Evolutionary conservation across 2,329 filamentous ascomycete genomes (phyloP).

Genomic region (Xylariaceae sp.): DNA sequence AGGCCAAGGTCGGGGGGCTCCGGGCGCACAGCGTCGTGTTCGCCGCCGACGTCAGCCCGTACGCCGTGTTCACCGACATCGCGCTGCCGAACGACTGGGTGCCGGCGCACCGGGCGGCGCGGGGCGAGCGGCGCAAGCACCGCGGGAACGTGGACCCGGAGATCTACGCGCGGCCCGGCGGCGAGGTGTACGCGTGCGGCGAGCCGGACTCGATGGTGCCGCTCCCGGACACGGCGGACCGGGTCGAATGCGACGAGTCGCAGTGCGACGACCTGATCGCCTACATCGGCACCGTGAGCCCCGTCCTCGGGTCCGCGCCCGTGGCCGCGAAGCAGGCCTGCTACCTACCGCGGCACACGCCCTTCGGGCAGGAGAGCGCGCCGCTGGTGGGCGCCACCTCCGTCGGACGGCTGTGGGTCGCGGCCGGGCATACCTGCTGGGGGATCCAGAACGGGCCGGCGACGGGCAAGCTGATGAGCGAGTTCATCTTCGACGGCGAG

Average conservation of each 20-base stretch:
- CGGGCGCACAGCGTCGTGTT: slow-evolving; percentile 69
- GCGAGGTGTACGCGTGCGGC: slow-evolving; percentile 90
- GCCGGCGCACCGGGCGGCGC: slow-evolving; percentile 50
- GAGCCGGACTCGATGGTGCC: slow-evolving; percentile 79
- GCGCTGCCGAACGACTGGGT: slow-evolving; percentile 68
- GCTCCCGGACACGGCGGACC: slow-evolving; percentile 74
- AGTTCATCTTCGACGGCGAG: slow-evolving; percentile 74
- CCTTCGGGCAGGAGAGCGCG: slow-evolving; percentile 60
- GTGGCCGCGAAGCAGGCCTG: slow-evolving; percentile 83
- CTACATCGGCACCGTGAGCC: slow-evolving; percentile 69
- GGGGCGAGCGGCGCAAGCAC: slow-evolving; percentile 56
- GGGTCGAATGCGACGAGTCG: slow-evolving; percentile 73
- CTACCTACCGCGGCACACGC: slow-evolving; percentile 80
- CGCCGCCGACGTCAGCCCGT: slow-evolving; percentile 66
- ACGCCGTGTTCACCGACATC: slow-evolving; percentile 87
- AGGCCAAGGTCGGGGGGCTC: slow-evolving; percentile 59
- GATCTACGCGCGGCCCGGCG: slow-evolving; percentile 87
- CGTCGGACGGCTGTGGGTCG: slow-evolving; percentile 75
- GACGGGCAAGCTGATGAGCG: slow-evolving; percentile 80
- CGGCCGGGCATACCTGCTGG: slow-evolving; percentile 95
- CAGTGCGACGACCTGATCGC: slow-evolving; percentile 86
- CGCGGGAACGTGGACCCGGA: slow-evolving; percentile 77
- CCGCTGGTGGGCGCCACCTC: slow-evolving; percentile 79
- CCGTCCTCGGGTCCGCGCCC: slow-evolving; percentile 68
- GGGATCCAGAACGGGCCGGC: slow-evolving; percentile 94